Evolutionary conservation across 257 asterid genomes (phyloP), one percentile per base, ranked within the genome.

Genomic region (Plantago elongata): DNA sequence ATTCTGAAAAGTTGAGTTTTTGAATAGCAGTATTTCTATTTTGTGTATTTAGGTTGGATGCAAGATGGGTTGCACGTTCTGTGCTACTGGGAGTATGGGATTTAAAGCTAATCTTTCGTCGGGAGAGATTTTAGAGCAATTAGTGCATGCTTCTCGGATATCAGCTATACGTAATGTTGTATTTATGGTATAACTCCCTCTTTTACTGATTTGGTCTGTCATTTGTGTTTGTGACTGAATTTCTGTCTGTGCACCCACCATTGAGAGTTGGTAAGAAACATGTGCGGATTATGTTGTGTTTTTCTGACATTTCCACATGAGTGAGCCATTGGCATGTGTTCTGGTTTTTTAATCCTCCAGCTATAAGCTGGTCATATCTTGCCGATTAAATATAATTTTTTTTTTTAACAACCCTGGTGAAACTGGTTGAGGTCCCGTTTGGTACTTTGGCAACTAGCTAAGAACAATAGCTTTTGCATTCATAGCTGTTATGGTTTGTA

Each of bases 71-170:
- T 93, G 99, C 89, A 89, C 68, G 27, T 93, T 93, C 66, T 93
- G 99, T 63, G 99, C 99, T 5, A 93, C 99, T 3, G 97, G 99
- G 75, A 89, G 84, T 77, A 93, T 93, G 99, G 99, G 99, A 57
- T 93, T 89, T 66, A 93, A 89, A 73, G 82, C 45, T 45, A 89
- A 85, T 78, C 96, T 93, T 55, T 74, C 99, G 14, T 78, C 96
- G 7, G 96, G 97, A 51, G 97, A 93, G 76, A 87, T 93, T 67
- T 65, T 93, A 62, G 99, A 93, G 75, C 97, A 89, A 56, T 77
- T 93, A 65, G 99, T 89, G 66, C 95, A 83, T 69, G 96, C 97
- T 15, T 85, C 97, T 74, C 84, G 84, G 54, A 76, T 89, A 66
- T 83, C 96, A 59, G 51, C 86, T 42, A 93, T 93, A 52, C 94